Conservation (phyloP, 192 early-diverging fungal species). For the Gonapodya prolifera region DNA sequence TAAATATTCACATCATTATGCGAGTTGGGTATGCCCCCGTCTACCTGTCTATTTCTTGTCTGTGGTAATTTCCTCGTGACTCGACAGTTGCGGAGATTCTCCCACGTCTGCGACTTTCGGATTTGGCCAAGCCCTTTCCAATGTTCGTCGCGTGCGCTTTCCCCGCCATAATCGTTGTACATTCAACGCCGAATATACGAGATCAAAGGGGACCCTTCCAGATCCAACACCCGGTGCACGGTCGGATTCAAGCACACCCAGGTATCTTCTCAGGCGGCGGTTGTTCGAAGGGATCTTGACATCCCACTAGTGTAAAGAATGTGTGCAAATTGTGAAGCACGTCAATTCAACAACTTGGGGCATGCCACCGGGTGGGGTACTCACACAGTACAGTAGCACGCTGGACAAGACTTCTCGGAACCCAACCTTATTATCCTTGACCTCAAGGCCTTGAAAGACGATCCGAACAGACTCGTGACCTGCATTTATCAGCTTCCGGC, state of each 20-base stretch:
- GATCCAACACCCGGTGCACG: not conserved
- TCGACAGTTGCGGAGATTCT: too few species aligned
- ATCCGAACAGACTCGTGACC: not conserved
- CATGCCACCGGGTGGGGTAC: not conserved
- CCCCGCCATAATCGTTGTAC: not conserved
- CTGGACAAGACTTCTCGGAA: not conserved
- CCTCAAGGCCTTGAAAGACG: not conserved
- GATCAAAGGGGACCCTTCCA: not conserved
- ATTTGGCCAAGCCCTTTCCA: too few species aligned
- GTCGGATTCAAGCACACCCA: not conserved
- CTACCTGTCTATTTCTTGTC: too few species aligned
- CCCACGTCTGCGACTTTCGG: too few species aligned
- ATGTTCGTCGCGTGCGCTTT: too few species aligned
- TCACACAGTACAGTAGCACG: not conserved
- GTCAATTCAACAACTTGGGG: not conserved
- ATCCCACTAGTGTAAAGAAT: not conserved
- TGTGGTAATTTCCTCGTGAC: too few species aligned
- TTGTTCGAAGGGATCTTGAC: not conserved
- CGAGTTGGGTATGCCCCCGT: too few species aligned
- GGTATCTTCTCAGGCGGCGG: not conserved
- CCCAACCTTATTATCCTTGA: not conserved
- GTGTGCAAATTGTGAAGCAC: not conserved
- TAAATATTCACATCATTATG: too few species aligned
- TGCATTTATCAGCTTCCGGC: not conserved
- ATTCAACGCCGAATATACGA: not conserved